Base-by-base conservation (phyloP, 345 rosid genomes). In the Eucalyptus tenuipes region DNA sequence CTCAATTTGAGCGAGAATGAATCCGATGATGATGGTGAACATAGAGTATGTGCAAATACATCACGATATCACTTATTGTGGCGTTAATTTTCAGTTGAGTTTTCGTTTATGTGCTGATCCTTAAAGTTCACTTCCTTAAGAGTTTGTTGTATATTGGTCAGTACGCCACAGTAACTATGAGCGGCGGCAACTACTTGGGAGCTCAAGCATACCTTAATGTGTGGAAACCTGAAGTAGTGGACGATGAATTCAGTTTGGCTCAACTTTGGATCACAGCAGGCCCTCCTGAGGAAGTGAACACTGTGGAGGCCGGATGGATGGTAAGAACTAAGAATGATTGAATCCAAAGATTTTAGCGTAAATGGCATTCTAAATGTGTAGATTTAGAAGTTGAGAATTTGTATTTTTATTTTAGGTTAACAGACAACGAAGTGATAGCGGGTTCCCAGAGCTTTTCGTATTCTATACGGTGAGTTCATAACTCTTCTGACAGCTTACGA, bases 381-480 rank as follows among this genome's bases (percentile, higher is more conserved):
- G n/a, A 59, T 59, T 25, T 45, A 8, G 71, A 66, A 79, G 33
- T 12, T 15, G 55, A 57, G n/a, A 24, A 33, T 40, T 42, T 71
- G 22, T 80, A 0, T 37, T 40, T 29, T 37, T 12, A 24, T 89
- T 86, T 14, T 80, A 88, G 57, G 82, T 25, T 9, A 3, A 3
- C 5, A 57, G 64, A 57, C 29, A 55, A 49, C 40, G 7, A 40
- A 33, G 42, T 57, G 47, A 27, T 29, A 89, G 89, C 48, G 31
- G 57, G 1, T 4, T 87, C 3, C 75, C 92, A 33, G 68, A 90
- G 87, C 31, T 87, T 27, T 94, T 92, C 88, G 25, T 55, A 33
- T 92, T 53, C 15, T 92, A 90, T 92, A 93, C 93, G 6, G 92
- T 94, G 44, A 92, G 90, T 88, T 66, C 40, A 6, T 27, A n/a